A percentile compares a stretch with the other conserved stretches of the same genome.
phyloP scores from a whole-genome alignment of 2,329 filamentous ascomycete genomes.

The Aspergillus floridensis region DNA sequence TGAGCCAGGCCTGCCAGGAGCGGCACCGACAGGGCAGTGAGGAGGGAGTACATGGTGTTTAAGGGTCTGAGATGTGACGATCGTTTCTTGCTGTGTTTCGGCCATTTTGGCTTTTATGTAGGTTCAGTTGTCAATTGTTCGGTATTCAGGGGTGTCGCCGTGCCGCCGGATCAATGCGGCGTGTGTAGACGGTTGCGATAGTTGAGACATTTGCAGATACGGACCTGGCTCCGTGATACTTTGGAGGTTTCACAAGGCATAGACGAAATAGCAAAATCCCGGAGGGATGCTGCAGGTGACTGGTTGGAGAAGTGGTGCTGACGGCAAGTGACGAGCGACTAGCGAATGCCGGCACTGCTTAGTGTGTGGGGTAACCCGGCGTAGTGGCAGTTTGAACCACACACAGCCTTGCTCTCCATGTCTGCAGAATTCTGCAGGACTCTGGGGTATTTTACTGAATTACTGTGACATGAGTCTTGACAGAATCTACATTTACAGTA shows the following conservation, averaged over 20 bases:
- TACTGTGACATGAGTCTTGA: no score
- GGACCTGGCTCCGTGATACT: slow-evolving; percentile 2
- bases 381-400: background rate
- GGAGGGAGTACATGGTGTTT: slow-evolving; percentile 11
- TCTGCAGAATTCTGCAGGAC: no score
- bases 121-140: background rate
- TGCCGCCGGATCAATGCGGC: background rate
- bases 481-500: no score
- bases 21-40: slow-evolving; percentile 5
- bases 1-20: slow-evolving; percentile 18
- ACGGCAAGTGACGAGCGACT: background rate
- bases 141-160: background rate
- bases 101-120: background rate
- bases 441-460: no score
- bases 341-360: background rate
- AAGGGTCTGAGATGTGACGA: background rate
- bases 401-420: background rate
- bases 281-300: background rate
- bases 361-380: background rate
- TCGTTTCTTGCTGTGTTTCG: background rate
- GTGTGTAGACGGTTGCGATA: no score
- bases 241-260: background rate
- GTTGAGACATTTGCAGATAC: background rate
- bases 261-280: slow-evolving; percentile 6
- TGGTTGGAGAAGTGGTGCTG: background rate